Base-by-base conservation (phyloP, 495 filamentous ascomycete genomes). In the Neurospora sp. region DNA sequence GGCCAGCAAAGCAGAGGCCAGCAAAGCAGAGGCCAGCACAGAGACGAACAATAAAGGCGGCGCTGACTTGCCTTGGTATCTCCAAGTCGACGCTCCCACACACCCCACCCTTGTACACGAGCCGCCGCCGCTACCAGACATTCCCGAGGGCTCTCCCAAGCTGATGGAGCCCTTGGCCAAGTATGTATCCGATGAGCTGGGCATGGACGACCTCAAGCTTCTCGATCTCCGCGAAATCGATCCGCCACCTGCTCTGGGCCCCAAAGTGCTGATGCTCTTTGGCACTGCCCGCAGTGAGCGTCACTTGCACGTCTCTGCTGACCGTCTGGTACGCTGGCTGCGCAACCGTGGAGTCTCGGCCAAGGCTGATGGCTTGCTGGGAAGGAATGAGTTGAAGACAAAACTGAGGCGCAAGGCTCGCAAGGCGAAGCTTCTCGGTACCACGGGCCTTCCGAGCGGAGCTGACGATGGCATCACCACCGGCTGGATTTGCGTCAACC, bases 401-500 rank as follows among this genome's bases (percentile, higher is more conserved):
- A 97, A 93, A 77, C 82, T 97, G 70, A 87, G 91, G 48, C 85
- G 96, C 38, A 92, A 92, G 78, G 89, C 89, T n/a, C 91, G 90
- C 78, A 88, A 92, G 72, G 91, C 92, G 17, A 92, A 90, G 80
- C 81, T 97, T 71, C 79, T 96, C 39, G 91, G 90, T 19, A 88
- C 80, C 82, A 85, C 82, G 19, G 77, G 82, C 43, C 77, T 78
- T 38, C 69, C 73, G 54, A 89, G 83, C 42, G 84, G 87, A 54
- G 77, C 79, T 0, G 89, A 96, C 76, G 94, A 97, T 77, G 94
- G 93, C 1, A 92, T 97, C 43, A 88, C 89, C 37, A 96, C 94
- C 19, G 94, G 94, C 1, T 99, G 96, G 96, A 92, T 99, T 10
- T 99, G 96, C 82, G 92, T 98, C 54, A 94, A 97, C 81, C 85